Evolutionary conservation across 331 rosid genomes (phyloP), one percentile per base, ranked within the genome.

Genomic region (Cydonia oblonga): DNA sequence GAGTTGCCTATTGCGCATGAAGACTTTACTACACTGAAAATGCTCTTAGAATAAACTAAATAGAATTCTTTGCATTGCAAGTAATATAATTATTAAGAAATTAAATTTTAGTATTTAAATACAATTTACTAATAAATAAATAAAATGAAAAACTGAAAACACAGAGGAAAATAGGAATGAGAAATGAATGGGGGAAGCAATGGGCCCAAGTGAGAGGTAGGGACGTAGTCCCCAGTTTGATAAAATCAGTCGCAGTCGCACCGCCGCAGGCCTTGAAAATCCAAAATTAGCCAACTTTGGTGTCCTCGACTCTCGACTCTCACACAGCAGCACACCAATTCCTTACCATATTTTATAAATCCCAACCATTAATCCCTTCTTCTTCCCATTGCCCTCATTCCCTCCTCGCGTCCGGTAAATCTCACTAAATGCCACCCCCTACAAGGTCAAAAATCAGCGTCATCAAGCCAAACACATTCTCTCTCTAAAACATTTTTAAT

Each of bases 271-370:
- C 12, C 15, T 22, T 15, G 24, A 32, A 57, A 20, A 11, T 22
- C 60, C 9, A 49, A 2, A 56, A 56, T 2, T 56, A 46, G 79
- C 79, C 79, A 66, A 75, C 68, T 75, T 75, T 67, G 79, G 79
- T 75, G 73, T 66, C 13, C 42, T 35, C 42, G 42, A 35, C 42
- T 58, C 53, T 5, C n/a, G 53, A 25, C 19, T 9, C 8, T 2
- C 29, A 11, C 29, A 57, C 29, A 57, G 16, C 18, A 57, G 3
- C 25, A 12, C 29, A 1, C 5, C 35, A 60, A 5, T 6, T 16
- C 0, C 20, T 18, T 49, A 0, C 54, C 54, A 16, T 16, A 49
- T 0, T 2, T 16, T 49, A 49, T 49, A 16, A 49, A 49, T 6
- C 54, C 54, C 54, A 29, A 29, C 19, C n/a, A 4, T 29, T 25